Evolutionary conservation across 2,329 filamentous ascomycete genomes (phyloP).

Genomic region (Trichoderma aggressivum): DNA sequence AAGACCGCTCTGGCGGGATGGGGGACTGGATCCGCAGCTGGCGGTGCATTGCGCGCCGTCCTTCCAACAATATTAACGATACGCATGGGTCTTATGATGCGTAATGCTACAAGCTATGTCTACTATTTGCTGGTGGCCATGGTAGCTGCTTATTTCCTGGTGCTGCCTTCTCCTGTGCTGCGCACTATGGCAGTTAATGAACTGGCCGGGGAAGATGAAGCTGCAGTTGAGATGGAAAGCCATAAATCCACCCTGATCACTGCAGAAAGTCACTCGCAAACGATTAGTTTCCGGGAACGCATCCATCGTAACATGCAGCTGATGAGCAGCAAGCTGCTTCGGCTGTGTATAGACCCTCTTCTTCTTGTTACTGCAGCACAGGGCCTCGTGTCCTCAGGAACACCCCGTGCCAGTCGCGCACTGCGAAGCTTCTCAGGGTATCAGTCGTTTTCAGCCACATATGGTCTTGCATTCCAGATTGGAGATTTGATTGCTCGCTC

Average conservation of each 20-base stretch:
- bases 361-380: slow-evolving; percentile 1
- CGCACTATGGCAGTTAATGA: background rate
- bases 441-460: background rate
- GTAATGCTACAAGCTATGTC: background rate
- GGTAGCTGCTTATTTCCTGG: background rate
- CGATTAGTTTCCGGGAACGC: background rate
- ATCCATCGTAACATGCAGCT: background rate
- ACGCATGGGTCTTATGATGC: background rate
- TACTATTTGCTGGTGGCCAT: background rate
- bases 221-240: background rate
- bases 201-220: background rate
- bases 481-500: background rate
- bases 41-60: slow-evolving; percentile 21
- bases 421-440: background rate
- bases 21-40: slow-evolving; percentile 34
- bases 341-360: slow-evolving; percentile 1
- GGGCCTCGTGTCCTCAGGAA: background rate
- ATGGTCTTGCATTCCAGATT: background rate
- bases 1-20: slow-evolving; percentile 34
- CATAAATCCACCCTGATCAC: background rate
- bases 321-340: background rate
- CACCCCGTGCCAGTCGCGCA: background rate
- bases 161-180: background rate
- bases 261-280: background rate
- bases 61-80: background rate